Conservation (phyloP, 2,329 filamentous ascomycete species). For the Ophiostoma perfectum region DNA sequence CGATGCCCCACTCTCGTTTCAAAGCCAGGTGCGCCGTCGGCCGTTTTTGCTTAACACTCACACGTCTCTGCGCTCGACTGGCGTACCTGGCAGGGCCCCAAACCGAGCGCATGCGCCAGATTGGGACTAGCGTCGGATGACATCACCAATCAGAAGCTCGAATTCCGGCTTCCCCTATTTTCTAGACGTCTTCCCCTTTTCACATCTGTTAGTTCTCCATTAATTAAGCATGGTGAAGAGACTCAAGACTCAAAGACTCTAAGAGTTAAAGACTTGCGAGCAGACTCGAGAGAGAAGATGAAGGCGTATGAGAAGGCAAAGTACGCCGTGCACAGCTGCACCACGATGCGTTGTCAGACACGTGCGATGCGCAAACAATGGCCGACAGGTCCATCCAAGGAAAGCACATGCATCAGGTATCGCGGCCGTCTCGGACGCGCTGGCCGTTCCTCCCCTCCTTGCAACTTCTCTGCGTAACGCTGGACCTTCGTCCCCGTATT, state of each 20-base stretch:
- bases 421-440: background rate
- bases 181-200: conserved; percentile 19
- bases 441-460: background rate
- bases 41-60: conserved; percentile 14
- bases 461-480: background rate
- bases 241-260: too few relatives aligned
- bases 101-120: background rate
- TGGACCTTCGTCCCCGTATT: background rate
- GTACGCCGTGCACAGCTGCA: too few relatives aligned
- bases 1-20: conserved; percentile 22
- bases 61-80: background rate
- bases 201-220: conserved; percentile 9
- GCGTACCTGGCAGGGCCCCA: background rate
- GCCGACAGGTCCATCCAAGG: too few relatives aligned
- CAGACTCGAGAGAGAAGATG: background rate
- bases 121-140: background rate
- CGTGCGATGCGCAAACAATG: too few relatives aligned
- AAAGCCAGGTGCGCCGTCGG: conserved; percentile 18
- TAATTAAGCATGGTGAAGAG: conserved; percentile 14
- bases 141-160: conserved; percentile 8
- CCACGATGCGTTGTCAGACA: too few relatives aligned
- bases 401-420: background rate
- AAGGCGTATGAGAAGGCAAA: background rate
- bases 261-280: too few relatives aligned
- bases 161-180: conserved; percentile 21